phyloP scores from a whole-genome alignment of 768 basidiomycete species.

The Ramaria sp. region DNA sequence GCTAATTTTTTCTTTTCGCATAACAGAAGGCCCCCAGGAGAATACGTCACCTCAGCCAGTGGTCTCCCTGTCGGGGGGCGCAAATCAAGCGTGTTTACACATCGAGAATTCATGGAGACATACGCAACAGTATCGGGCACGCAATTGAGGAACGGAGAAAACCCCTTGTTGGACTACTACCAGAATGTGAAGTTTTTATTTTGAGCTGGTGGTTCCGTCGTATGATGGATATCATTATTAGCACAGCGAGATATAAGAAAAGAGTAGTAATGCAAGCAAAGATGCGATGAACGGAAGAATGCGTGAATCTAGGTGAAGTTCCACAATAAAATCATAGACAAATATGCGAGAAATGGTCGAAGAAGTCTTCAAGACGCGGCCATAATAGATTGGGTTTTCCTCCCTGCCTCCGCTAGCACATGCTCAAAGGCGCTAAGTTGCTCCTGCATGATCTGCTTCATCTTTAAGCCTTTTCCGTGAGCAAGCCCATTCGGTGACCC shows the following conservation, averaged over 20 bases:
- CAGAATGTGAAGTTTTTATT: conserved; percentile 92
- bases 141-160: conserved; percentile 68
- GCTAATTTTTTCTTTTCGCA: conserved; percentile 65
- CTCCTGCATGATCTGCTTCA: conserved; percentile 61
- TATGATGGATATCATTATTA: neutral
- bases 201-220: conserved; percentile 24
- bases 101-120: conserved; percentile 79
- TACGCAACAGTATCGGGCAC: conserved; percentile 73
- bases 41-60: conserved; percentile 65
- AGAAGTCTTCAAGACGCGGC: conserved; percentile 37
- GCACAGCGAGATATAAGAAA: neutral
- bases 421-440: conserved; percentile 67
- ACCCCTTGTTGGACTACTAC: conserved; percentile 83
- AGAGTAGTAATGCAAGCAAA: neutral
- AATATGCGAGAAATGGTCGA: neutral
- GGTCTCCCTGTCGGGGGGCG: conserved; percentile 73
- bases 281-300: neutral
- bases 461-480: conserved; percentile 25
- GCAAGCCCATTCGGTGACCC: conserved; percentile 21
- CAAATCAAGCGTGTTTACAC: conserved; percentile 76
- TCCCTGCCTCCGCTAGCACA: conserved; percentile 59
- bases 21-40: conserved; percentile 50
- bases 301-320: conserved; percentile 1
- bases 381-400: conserved; percentile 77
- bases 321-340: neutral